Percentiles rank a stretch among this genome's conserved stretches.
phyloP scores from a whole-genome alignment of 2,329 filamentous ascomycete species.

The Penicillium sp. region DNA sequence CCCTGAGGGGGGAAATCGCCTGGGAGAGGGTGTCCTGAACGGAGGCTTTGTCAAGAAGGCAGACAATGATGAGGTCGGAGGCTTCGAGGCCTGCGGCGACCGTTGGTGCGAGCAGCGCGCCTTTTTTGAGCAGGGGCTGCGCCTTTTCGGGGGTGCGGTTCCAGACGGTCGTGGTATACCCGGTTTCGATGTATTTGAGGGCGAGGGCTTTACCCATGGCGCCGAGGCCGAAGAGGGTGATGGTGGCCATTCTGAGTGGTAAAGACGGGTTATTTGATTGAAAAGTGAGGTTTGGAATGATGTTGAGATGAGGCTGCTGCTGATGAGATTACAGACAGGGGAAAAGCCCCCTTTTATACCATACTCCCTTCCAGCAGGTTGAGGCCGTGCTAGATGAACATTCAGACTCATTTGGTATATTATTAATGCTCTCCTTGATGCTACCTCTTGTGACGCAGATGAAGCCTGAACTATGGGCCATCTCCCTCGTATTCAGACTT shows the following conservation, averaged over 20 bases:
- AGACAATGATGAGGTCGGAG: slow-evolving; percentile 17
- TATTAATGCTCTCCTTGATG: background rate
- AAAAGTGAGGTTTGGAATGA: background rate
- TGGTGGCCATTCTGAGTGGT: background rate
- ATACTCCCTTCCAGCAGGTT: no score
- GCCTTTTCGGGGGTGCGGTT: slow-evolving; percentile 11
- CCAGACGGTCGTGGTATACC: slow-evolving; percentile 18
- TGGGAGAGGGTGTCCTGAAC: slow-evolving; percentile 5
- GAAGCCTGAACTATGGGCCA: background rate
- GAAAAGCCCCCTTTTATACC: background rate
- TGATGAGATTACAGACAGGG: background rate
- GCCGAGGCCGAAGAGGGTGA: slow-evolving; percentile 22
- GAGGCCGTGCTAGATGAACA: background rate
- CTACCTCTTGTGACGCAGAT: background rate
- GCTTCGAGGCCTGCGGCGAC: slow-evolving; percentile 4
- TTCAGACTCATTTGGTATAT: background rate
- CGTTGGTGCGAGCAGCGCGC: background rate
- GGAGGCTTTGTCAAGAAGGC: slow-evolving; percentile 17
- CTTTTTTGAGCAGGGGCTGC: no score
- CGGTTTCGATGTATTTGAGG: slow-evolving; percentile 11
- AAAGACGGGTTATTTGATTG: background rate
- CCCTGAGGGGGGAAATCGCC: background rate
- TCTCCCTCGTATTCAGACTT: background rate
- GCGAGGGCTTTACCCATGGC: slow-evolving; percentile 22
- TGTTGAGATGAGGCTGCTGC: background rate